Percentiles rank a stretch among this genome's conserved stretches.
These are phyloP conservation scores for Polyporus arcularius DNA, from an alignment of 768 basidiomycete genomes.

Conservation along the genomic window DNA sequence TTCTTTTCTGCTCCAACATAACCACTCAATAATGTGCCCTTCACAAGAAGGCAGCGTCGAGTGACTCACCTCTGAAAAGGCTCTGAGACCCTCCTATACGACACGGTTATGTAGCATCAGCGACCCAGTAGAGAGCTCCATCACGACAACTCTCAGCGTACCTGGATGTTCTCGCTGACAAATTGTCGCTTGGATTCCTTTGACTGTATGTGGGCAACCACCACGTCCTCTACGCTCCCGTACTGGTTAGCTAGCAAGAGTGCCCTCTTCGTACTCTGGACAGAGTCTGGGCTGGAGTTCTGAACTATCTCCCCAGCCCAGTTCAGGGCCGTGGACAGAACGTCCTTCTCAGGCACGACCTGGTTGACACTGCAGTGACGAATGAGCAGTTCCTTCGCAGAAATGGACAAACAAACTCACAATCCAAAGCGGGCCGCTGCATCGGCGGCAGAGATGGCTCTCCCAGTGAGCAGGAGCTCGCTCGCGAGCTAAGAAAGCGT, in stretches of 20 bases:
- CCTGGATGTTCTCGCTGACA: constrained; percentile 70
- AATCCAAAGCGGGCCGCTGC: constrained; percentile 74
- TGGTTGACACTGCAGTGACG: constrained; percentile 58
- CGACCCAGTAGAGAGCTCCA: neutral
- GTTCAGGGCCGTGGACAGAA: constrained; percentile 62
- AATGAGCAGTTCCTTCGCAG: too few relatives aligned
- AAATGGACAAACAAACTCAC: constrained; percentile 39
- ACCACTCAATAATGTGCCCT: neutral
- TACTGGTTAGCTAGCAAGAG: constrained; percentile 55
- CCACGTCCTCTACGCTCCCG: constrained; percentile 52
- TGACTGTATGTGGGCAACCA: constrained; percentile 47
- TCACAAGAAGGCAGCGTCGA: neutral
- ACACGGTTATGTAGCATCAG: neutral
- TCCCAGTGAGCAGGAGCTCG: constrained; percentile 75
- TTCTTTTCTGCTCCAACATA: constrained; percentile 38
- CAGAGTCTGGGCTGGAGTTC: constrained; percentile 74
- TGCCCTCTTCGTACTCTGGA: constrained; percentile 74
- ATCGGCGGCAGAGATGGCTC: constrained; percentile 63
- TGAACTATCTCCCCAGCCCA: constrained; percentile 57
- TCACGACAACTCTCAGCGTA: constrained; percentile 26
- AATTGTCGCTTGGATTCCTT: constrained; percentile 54
- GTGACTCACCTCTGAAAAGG: constrained; percentile 61
- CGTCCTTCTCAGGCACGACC: constrained; percentile 56
- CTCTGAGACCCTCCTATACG: constrained; percentile 65
- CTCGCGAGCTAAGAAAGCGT: constrained; percentile 57